Evolutionary conservation across 352 stramenopile genomes (phyloP).

Genomic region (Pythium biforme): DNA sequence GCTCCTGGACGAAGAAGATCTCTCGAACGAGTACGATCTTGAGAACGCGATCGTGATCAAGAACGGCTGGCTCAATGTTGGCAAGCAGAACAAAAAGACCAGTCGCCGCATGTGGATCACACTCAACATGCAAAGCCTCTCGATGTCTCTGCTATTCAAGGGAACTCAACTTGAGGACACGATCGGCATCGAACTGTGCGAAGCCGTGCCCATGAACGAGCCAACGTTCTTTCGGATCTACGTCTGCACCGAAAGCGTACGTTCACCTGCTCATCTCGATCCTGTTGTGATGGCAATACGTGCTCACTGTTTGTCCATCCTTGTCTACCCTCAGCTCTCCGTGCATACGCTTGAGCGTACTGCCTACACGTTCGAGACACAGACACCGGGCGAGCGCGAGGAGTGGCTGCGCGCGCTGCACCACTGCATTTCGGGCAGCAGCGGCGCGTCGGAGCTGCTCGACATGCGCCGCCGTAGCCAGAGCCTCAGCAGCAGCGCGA

Average conservation of each 20-base stretch:
- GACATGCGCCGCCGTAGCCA: conserved; percentile 49
- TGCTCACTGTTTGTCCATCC: not conserved
- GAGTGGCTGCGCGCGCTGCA: conserved; percentile 80
- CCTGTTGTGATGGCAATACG: not conserved
- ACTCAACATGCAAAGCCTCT: conserved; percentile 72
- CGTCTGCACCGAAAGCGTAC: conserved; percentile 36
- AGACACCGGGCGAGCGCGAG: conserved; percentile 59
- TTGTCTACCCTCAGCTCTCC: conserved; percentile 6
- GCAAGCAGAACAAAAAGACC: conserved; percentile 33
- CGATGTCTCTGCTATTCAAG: conserved; percentile 68
- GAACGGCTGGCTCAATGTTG: conserved; percentile 83
- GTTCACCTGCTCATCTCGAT: not conserved
- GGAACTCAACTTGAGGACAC: conserved; percentile 59
- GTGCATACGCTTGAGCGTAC: conserved; percentile 22
- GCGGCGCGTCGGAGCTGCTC: conserved; percentile 33
- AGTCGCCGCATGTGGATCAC: conserved; percentile 72
- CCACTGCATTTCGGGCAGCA: conserved; percentile 70
- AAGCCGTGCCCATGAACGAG: conserved; percentile 48
- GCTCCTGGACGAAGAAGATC: conserved; percentile 63
- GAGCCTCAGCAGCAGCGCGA: conserved; percentile 73
- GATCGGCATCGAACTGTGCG: conserved; percentile 60
- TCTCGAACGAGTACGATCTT: conserved; percentile 55
- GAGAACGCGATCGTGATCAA: conserved; percentile 81
- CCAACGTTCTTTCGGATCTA: conserved; percentile 58
- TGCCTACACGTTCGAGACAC: conserved; percentile 66